Evolutionary conservation across 1,139 yeast species (phyloP).

Genomic region (Entelexis sorbosivorans): DNA sequence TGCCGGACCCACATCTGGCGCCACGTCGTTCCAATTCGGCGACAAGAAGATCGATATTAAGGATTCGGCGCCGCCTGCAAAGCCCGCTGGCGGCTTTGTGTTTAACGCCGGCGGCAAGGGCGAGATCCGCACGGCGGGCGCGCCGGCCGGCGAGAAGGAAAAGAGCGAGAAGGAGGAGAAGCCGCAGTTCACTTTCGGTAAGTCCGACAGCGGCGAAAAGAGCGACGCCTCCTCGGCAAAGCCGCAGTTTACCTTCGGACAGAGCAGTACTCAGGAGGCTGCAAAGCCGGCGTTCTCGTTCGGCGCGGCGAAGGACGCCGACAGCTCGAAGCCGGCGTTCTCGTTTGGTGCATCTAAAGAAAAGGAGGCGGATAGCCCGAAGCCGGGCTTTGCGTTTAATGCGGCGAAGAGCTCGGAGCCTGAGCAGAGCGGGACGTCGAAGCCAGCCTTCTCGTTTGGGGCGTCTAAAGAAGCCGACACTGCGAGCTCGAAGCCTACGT

Average conservation of each 20-base stretch:
- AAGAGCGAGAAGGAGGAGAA: not conserved
- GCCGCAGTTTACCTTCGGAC: too few relatives aligned
- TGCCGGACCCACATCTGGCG: conserved; percentile 4
- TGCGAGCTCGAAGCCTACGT: conserved; percentile 8
- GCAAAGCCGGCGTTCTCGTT: conserved; percentile 11
- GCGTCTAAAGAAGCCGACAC: conserved; percentile 8
- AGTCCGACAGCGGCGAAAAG: not conserved
- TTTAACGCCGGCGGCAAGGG: conserved; percentile 20
- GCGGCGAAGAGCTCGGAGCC: conserved; percentile 6
- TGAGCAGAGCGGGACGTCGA: not conserved
- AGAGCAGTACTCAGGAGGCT: not conserved
- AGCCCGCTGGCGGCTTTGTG: conserved; percentile 19
- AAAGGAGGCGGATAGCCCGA: conserved; percentile 2
- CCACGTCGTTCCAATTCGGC: conserved; percentile 19
- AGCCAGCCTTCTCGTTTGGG: conserved; percentile 24
- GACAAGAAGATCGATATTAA: conserved; percentile 19
- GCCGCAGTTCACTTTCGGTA: conserved; percentile 14
- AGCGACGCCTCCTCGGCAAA: conserved; percentile 11
- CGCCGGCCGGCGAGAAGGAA: too few relatives aligned
- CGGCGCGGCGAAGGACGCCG: not conserved
- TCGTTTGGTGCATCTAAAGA: conserved; percentile 8
- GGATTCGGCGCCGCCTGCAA: conserved; percentile 3
- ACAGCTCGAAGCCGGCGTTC: conserved; percentile 22
- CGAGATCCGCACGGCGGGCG: conserved; percentile 10
- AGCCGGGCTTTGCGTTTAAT: conserved; percentile 12